Evolutionary conservation across 352 stramenopile species (phyloP).

Genomic region (Chloridella minuta): DNA sequence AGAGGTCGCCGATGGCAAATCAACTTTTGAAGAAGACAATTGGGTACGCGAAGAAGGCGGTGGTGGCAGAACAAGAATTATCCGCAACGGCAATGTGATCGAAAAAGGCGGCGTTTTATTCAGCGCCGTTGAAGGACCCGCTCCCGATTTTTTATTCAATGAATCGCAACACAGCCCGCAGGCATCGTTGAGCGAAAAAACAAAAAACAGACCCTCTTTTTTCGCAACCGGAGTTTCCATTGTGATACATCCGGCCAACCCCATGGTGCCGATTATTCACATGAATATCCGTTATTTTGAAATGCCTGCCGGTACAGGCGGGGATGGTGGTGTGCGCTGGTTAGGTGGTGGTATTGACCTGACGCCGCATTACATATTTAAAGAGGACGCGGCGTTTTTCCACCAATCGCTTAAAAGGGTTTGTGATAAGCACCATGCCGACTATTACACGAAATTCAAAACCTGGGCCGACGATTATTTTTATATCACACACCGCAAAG

Average conservation of each 20-base stretch:
- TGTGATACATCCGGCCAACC: conserved; percentile 51
- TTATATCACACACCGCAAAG: conserved; percentile 65
- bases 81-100: no score
- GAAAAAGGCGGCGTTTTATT: no score
- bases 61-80: no score
- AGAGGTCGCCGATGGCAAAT: no score
- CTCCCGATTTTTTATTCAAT: no score
- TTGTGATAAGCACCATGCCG: conserved; percentile 56
- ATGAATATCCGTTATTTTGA: conserved; percentile 96
- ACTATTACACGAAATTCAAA: conserved; percentile 71
- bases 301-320: conserved; percentile 28
- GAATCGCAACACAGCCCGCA: no score
- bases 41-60: no score
- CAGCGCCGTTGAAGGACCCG: no score
- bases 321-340: conserved; percentile 43
- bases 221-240: conserved; percentile 38
- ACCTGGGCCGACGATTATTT: conserved; percentile 88
- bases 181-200: no score
- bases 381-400: conserved; percentile 78
- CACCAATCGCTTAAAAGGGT: conserved; percentile 76
- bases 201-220: conserved; percentile 16
- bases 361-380: conserved; percentile 71
- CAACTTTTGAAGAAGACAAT: no score
- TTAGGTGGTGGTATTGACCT: conserved; percentile 81
- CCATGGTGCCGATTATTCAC: conserved; percentile 60